Base-by-base conservation (phyloP, 2,329 filamentous ascomycete genomes). In the Xylariaceae sp. region DNA sequence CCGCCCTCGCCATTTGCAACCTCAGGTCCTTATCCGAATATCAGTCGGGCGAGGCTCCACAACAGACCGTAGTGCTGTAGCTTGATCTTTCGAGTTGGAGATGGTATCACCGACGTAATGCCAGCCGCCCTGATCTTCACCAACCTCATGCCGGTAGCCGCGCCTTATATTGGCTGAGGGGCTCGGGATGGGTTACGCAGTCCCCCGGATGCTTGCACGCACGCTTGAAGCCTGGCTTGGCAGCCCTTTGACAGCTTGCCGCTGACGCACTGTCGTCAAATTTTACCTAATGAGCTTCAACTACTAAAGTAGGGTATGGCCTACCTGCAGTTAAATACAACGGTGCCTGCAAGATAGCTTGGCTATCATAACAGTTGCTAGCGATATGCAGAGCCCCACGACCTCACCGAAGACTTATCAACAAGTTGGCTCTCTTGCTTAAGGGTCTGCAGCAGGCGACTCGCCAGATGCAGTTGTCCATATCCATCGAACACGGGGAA, bases 391-490 rank as follows among this genome's bases (percentile, higher is more conserved):
- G 19, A 36, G 15, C 32, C n/a, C 36, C 41, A 45, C 36, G 46
- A 39, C 36, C 38, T 42, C 18, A 18, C 35, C 44, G 42, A 46
- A 15, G 19, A 41, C 30, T 38, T 15, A 27, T 27, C 22, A 27
- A 27, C 22, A 27, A 27, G 7, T 45, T 50, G 27, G 42, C 42
- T 38, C 44, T 45, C 45, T 11, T 30, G 35, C 35, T 33, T 30
- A 45, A 33, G 35, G 1, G 22, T 32, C 31, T 47, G 49, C 44
- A 48, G 41, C 18, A 45, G 39, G 22, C 42, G 35, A 7, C 50
- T 46, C 44, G 47, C 39, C 15, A 41, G 36, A 55, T 53, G 53
- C 53, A 48, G 39, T 53, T 48, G 17, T 48, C 46, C 49, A 55
- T 50, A 27, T 41, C 15, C 39, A 40, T 46, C 42, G 41, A 33